Evolutionary conservation across 768 basidiomycete species (phyloP).

Genomic region (Gautieria morchelliformis): DNA sequence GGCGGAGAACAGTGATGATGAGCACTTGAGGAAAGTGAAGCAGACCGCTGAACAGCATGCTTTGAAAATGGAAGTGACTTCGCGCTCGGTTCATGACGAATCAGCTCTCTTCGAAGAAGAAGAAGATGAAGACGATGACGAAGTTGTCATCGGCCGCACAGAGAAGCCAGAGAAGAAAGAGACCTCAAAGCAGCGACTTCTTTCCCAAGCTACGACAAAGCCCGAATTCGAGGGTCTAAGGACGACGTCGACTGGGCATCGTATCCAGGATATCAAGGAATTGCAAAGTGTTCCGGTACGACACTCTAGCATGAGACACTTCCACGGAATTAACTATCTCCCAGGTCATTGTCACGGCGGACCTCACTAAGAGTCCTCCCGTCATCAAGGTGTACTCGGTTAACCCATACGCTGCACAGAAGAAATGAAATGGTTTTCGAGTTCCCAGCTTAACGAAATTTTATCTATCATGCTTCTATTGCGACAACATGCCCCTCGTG

Average conservation of each 20-base stretch:
- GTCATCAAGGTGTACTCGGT: conserved; percentile 97
- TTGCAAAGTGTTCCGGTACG: conserved; percentile 87
- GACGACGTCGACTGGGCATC: conserved; percentile 68
- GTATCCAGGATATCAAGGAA: conserved; percentile 91
- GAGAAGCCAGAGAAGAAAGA: conserved; percentile 37
- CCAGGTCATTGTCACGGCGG: conserved; percentile 90
- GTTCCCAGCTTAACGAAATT: not conserved
- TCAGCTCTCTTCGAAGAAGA: conserved; percentile 84
- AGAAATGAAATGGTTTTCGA: conserved; percentile 26
- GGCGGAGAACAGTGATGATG: conserved; percentile 92
- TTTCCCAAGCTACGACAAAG: conserved; percentile 66
- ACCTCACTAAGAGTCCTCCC: conserved; percentile 91
- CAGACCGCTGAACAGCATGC: conserved; percentile 88
- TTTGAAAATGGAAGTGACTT: conserved; percentile 83
- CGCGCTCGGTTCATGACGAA: conserved; percentile 79
- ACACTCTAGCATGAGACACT: conserved; percentile 10
- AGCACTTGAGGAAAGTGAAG: conserved; percentile 90
- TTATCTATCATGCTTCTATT: not conserved
- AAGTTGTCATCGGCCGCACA: conserved; percentile 65
- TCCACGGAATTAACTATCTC: not conserved
- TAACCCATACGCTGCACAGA: conserved; percentile 72
- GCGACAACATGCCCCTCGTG: not conserved
- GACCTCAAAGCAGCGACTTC: conserved; percentile 65
- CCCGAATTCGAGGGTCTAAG: conserved; percentile 81
- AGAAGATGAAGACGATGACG: conserved; percentile 76